Evolutionary conservation across 179 eudicot species (phyloP).

Genomic region (Beta corolliflora): DNA sequence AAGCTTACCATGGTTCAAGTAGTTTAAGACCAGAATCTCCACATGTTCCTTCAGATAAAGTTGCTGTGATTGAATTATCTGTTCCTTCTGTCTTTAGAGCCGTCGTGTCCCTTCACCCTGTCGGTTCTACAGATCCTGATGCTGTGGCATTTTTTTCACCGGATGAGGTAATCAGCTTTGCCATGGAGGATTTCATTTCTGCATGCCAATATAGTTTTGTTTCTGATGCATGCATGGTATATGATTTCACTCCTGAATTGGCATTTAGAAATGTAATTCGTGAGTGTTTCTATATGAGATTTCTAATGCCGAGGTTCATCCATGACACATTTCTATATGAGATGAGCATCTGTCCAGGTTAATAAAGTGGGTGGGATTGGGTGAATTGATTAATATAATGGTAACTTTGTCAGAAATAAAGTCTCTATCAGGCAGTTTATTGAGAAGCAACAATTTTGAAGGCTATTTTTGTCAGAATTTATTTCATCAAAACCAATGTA

Average conservation of each 20-base stretch:
- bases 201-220: not conserved
- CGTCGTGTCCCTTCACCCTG: constrained; percentile 81
- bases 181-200: not conserved
- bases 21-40: constrained; percentile 51
- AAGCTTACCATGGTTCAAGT: constrained; percentile 50
- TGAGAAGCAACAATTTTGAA: not conserved
- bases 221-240: not conserved
- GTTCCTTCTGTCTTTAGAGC: constrained; percentile 85
- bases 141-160: constrained; percentile 96
- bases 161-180: constrained; percentile 69
- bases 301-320: not conserved
- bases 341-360: not conserved
- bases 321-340: not conserved
- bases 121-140: constrained; percentile 85
- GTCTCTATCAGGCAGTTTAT: not conserved
- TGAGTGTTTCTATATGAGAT: no score
- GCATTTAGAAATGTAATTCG: not conserved
- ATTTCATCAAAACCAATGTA: not conserved
- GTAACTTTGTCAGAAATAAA: not conserved
- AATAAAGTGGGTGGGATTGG: not conserved
- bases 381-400: not conserved
- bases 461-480: not conserved
- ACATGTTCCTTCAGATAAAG: constrained; percentile 49
- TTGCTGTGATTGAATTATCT: constrained; percentile 77
- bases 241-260: not conserved